Evolutionary conservation across 306 rosid genomes (phyloP), one percentile per base, ranked within the genome.

Genomic region (Ochetophila trinervis): DNA sequence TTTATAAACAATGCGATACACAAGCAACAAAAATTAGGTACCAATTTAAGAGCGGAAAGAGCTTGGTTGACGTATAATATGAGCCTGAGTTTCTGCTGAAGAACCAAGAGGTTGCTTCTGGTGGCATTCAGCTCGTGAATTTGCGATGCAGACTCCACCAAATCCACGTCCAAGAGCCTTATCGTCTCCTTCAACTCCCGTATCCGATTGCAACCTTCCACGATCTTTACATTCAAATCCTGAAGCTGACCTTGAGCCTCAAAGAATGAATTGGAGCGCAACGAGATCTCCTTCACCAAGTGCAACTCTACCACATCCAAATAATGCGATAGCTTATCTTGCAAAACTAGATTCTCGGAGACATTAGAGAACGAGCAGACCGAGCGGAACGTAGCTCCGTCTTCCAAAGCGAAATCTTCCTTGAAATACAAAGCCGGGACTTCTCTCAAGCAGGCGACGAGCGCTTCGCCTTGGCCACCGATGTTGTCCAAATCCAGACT

Each of bases 211-310:
- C 99, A 94, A 0, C 99, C 99, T 57, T 86, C 95, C 4, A 90
- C 86, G 67, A 94, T 90, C 88, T 90, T 88, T 5, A 76, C 86
- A 44, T 94, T 80, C 60, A 94, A 83, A 79, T 94, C 99, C 76
- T 94, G 88, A 45, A 94, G 59, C 86, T 90, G 96, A 3, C 91
- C 95, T 79, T 94, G 95, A 22, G 99, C 99, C 80, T 94, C 99
- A 53, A 94, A 94, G 83, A 94, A 94, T 11, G 99, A 94, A n/a
- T 84, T 82, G n/a, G 97, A 94, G 0, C 99, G 78, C n/a, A 94
- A 71, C 60, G 99, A 90, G 82, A 94, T 94, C 88, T 94, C 99
- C 75, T 85, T 90, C 52, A 94, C 99, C 45, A 94, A 78, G 77
- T 94, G 99, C 62, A 94, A 74, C 75, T 94, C 99, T 68, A 94